Evolutionary conservation across 352 stramenopile genomes (phyloP).

Genomic region (Peronospora farinosa): DNA sequence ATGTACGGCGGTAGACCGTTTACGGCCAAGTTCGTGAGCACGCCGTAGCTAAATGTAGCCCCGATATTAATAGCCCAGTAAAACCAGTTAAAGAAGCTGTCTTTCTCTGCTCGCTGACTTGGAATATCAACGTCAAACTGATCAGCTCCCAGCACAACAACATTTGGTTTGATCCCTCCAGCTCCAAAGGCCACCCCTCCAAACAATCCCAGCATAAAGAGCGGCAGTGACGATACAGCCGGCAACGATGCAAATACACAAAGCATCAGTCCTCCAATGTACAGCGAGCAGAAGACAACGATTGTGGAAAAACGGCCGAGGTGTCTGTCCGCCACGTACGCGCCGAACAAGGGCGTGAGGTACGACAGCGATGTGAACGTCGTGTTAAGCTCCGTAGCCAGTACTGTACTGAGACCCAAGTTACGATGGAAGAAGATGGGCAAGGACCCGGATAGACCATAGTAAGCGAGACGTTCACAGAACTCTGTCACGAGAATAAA

Average conservation of each 20-base stretch:
- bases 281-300: constrained; percentile 65
- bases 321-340: constrained; percentile 74
- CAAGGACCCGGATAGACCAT: constrained; percentile 74
- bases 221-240: constrained; percentile 44
- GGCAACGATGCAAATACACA: constrained; percentile 62
- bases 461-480: constrained; percentile 78
- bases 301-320: constrained; percentile 79
- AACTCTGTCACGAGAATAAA: constrained; percentile 87
- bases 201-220: constrained; percentile 83
- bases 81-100: constrained; percentile 92
- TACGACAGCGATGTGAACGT: constrained; percentile 82
- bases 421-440: constrained; percentile 87
- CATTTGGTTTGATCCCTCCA: constrained; percentile 72
- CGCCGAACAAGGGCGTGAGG: constrained; percentile 73
- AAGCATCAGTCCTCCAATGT: constrained; percentile 59
- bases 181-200: constrained; percentile 65
- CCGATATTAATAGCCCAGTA: constrained; percentile 92
- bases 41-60: constrained; percentile 85
- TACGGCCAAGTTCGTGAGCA: constrained; percentile 87
- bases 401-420: constrained; percentile 64
- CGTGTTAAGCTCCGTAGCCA: constrained; percentile 84
- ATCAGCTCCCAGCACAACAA: constrained; percentile 69
- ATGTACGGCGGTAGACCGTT: constrained; percentile 85
- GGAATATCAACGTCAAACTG: constrained; percentile 77
- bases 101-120: constrained; percentile 64